These are phyloP conservation scores for Panicum miliaceum DNA, from an alignment of 176 grass and related monocot species.

Conservation along the genomic window DNA sequence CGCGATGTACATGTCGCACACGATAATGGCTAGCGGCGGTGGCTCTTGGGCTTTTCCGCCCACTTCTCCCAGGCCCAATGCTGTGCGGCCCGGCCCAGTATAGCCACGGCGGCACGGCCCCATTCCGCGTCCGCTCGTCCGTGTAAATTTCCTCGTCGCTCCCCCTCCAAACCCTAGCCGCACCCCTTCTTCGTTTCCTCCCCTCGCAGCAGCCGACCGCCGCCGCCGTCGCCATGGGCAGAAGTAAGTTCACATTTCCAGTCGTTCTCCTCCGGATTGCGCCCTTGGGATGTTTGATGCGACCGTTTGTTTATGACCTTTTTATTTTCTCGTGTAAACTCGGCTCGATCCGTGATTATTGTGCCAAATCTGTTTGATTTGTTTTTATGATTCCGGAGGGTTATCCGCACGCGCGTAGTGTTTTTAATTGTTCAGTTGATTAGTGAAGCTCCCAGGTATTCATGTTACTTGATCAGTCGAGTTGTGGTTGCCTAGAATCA, in stretches of 20 bases:
- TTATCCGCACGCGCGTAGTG: neutral
- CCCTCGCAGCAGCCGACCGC: neutral
- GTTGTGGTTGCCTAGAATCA: neutral
- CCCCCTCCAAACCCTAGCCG: neutral
- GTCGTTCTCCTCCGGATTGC: neutral
- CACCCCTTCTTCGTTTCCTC: no score
- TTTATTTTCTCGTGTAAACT: neutral
- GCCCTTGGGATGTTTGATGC: neutral
- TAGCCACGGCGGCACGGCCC: no score
- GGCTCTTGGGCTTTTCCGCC: no score
- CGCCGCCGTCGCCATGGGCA: slow-evolving; percentile 49
- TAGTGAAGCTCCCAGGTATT: neutral
- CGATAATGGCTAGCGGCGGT: no score
- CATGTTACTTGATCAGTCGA: neutral
- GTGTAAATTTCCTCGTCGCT: neutral
- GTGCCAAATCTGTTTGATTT: neutral
- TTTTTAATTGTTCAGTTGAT: neutral
- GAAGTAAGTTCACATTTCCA: slow-evolving; percentile 41
- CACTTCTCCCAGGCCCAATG: no score
- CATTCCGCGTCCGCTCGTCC: neutral
- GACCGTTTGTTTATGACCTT: neutral
- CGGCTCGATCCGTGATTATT: neutral
- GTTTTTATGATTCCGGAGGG: neutral
- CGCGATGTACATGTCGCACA: no score
- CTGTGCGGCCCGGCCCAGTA: no score